Evolutionary conservation across 768 basidiomycete species (phyloP), one percentile per base, ranked within the genome.

Genomic region (Mycena floridula): DNA sequence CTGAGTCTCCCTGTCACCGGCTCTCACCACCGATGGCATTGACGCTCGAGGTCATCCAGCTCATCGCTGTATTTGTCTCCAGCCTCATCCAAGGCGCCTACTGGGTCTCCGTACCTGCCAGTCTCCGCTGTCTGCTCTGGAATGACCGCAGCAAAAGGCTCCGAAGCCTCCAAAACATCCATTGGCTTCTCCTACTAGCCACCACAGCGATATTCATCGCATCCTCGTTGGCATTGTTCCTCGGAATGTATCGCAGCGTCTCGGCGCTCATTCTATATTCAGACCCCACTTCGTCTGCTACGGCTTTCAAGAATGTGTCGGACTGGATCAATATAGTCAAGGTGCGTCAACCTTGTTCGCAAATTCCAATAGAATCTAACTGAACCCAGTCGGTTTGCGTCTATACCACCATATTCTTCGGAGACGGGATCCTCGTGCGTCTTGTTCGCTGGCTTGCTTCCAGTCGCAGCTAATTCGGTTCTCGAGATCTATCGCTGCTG

Each of bases 401-500:
- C 18, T 39, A 16, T 22, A 3, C 13, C 13, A 13, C 38, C n/a
- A 20, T 39, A 15, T 39, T 39, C 3, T 15, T 39, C 32, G 32
- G 32, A 35, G 38, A 39, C 23, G 38, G 38, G 13, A 24, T 39
- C 13, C 23, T 39, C n/a, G 38, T 39, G 8, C 23, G 38, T 15
- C n/a, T 24, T 11, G 23, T 20, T 39, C 28, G 9, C 23, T 39
- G 38, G 38, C 22, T 39, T 16, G 13, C 22, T 39, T 3, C 23
- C n/a, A 15, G 13, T 11, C 8, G 23, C n/a, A 16, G 18, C 13
- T 9, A 39, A 24, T 13, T 2, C 23, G 9, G 9, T 16, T 32
- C 28, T n/a, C 32, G 15, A 39, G 38, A 39, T 39, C n/a, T 24
- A 39, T 22, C 38, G 38, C 23, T 39, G 18, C 18, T 39, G n/a